Percentiles rank a stretch among this genome's conserved stretches.
Conservation (phyloP, 106 monocot species). For the Apostasia shenzhenica region DNA sequence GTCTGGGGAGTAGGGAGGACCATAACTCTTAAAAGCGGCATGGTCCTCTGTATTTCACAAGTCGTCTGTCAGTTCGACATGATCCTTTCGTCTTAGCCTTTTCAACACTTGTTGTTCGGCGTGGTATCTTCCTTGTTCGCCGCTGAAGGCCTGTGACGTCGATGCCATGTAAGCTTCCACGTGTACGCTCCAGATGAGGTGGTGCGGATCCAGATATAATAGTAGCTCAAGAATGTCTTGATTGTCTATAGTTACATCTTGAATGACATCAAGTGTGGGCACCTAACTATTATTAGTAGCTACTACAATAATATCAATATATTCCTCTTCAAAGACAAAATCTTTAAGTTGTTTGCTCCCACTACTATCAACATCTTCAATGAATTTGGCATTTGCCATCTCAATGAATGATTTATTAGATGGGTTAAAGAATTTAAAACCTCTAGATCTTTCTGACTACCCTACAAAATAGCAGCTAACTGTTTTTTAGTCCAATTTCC, state of each 20-base stretch:
- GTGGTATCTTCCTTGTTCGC: too few species aligned
- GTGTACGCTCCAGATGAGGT: too few species aligned
- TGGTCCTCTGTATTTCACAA: too few species aligned
- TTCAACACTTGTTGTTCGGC: too few species aligned
- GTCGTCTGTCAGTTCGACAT: too few species aligned
- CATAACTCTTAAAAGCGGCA: too few species aligned
- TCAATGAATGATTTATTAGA: not conserved
- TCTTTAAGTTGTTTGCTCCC: not conserved
- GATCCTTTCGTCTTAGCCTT: too few species aligned
- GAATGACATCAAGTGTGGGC: not conserved
- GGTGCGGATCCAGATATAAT: too few species aligned
- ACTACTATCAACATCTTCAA: not conserved
- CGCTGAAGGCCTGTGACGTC: too few species aligned
- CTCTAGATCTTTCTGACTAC: slow-evolving; percentile 1
- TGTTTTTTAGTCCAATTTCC: not conserved
- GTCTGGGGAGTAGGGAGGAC: too few species aligned
- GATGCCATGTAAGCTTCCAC: too few species aligned
- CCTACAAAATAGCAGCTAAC: not conserved
- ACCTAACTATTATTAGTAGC: not conserved
- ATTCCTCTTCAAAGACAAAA: not conserved
- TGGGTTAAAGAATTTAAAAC: not conserved
- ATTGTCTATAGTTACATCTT: not conserved
- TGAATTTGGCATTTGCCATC: not conserved
- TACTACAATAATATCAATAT: not conserved
- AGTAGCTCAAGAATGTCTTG: too few species aligned